Evolutionary conservation across 345 rosid species (phyloP), one percentile per base, ranked within the genome.

Genomic region (Eucalyptus camaldulensis): DNA sequence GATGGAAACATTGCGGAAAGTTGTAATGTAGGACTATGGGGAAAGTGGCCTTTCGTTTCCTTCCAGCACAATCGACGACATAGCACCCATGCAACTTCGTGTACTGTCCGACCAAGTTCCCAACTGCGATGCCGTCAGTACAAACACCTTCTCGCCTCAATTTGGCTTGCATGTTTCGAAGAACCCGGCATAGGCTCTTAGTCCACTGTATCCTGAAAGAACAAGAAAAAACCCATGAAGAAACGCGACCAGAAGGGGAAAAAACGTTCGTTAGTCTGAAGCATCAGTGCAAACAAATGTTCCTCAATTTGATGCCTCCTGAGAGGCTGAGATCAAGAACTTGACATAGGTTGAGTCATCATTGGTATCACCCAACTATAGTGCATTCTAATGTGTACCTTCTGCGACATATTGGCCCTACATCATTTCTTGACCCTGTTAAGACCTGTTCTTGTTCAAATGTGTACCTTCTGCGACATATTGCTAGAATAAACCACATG

Each of bases 61-160:
- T 93, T 85, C 96, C 95, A 2, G 95, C 94, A 22, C 91, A 90
- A 80, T 94, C 96, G 54, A 93, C 94, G 13, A 93, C 94, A 50
- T 93, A 93, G 92, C 96, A 94, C 27, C 94, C 96, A 2, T 86
- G 88, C 45, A 91, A 83, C 86, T 93, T 94, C 5, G 96, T 93
- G 58, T 89, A 93, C 85, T 91, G 95, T 69, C 96, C 96, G 8
- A 93, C 95, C 62, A 94, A 89, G 88, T 92, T 88, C 25, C 96
- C 96, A 21, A 94, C 93, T 4, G 95, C 15, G 90, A 88, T 86
- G 96, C 96, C 31, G 94, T 90, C 4, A 94, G 91, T 33, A 92
- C 94, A 53, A 94, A 93, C 53, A 94, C 94, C 83, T 89, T 94
- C 60, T 93, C 95, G 15, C 93, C 94, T 47, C 87, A 91, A 89